Evolutionary conservation across 441 rosid species (phyloP), one percentile per base, ranked within the genome.

Genomic region (Isatis lusitanica): DNA sequence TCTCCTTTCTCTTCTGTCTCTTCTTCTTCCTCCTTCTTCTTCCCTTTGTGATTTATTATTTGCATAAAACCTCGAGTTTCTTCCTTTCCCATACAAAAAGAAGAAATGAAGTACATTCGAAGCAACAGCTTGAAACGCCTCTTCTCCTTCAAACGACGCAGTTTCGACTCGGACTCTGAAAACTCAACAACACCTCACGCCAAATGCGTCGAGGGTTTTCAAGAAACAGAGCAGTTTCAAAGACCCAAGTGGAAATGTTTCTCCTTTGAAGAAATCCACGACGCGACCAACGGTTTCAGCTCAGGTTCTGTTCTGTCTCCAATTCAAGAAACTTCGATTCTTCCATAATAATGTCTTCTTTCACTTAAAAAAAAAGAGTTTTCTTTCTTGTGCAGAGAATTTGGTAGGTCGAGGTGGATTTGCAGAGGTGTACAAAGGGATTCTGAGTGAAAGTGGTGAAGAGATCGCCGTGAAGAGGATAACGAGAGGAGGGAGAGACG

Each of bases 211-310:
- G 71, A 66, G 40, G 26, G 71, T 76, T 83, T 74, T 62, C 75
- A 69, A 63, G 85, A 64, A 61, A 39, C 81, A 66, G 82, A 79
- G 48, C 69, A 72, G 63, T 70, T 79, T 51, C 83, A 78, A 40
- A 84, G 79, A 83, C 97, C 98, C 83, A 73, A 89, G 2, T 94
- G 98, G 99, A 90, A 80, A 85, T 92, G 99, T 84, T 92, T 89
- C 87, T 85, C 98, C 47, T 89, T 78, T 71, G 85, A 88, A 13
- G 96, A 94, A 86, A 90, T 94, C 51, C 78, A 70, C 57, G 68
- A 78, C 15, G 98, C 97, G 75, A 90, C 99, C 63, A 78, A 82
- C 62, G 87, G 76, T 72, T 92, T 94, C 78, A 79, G 77, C 81
- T 58, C 94, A 84, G 97, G 97, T 91, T 68, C 69, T 71, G 39